These are phyloP conservation scores for Beauveria pseudobassiana DNA, from an alignment of 2,329 filamentous ascomycete species.

Conservation along the genomic window DNA sequence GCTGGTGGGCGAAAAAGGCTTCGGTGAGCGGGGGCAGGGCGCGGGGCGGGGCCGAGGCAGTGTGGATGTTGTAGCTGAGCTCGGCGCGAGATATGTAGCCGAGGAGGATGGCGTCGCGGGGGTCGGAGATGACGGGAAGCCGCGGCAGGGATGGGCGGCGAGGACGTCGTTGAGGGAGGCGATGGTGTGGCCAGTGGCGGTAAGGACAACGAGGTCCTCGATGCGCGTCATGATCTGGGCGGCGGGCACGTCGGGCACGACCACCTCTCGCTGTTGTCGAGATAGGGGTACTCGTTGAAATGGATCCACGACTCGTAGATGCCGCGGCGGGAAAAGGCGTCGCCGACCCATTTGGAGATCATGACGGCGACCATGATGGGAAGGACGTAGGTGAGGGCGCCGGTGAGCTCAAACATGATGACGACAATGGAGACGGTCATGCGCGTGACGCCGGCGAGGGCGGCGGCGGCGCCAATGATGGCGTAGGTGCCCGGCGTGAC, in stretches of 20 bases:
- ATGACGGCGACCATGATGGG: constrained; percentile 99
- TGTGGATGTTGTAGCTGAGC: constrained; percentile 67
- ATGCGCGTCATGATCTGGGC: constrained; percentile 85
- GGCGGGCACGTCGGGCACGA: constrained; percentile 77
- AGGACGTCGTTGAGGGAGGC: constrained; percentile 65
- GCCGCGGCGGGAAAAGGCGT: constrained; percentile 83
- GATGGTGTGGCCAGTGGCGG: constrained; percentile 82
- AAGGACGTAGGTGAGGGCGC: constrained; percentile 89
- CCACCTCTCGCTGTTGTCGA: constrained; percentile 80
- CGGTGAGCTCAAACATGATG: constrained; percentile 98
- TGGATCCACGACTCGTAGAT: constrained; percentile 99
- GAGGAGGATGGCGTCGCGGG: constrained; percentile 68
- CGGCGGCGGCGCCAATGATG: constrained; percentile 89
- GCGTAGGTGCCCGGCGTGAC: constrained; percentile 94
- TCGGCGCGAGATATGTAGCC: constrained; percentile 94
- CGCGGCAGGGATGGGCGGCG: constrained; percentile 68
- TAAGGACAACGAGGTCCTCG: constrained; percentile 83
- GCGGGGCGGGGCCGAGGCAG: constrained; percentile 46
- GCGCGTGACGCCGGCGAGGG: constrained; percentile 86
- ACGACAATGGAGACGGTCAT: constrained; percentile 98
- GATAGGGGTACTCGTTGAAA: constrained; percentile 89
- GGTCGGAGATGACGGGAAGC: constrained; percentile 81
- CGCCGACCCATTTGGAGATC: constrained; percentile 96
- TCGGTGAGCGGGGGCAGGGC: constrained; percentile 64
- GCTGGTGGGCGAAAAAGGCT: constrained; percentile 77